Evolutionary conservation across 2,329 filamentous ascomycete species (phyloP), one percentile per base, ranked within the genome.

Genomic region (Cryphonectria nitschkei): DNA sequence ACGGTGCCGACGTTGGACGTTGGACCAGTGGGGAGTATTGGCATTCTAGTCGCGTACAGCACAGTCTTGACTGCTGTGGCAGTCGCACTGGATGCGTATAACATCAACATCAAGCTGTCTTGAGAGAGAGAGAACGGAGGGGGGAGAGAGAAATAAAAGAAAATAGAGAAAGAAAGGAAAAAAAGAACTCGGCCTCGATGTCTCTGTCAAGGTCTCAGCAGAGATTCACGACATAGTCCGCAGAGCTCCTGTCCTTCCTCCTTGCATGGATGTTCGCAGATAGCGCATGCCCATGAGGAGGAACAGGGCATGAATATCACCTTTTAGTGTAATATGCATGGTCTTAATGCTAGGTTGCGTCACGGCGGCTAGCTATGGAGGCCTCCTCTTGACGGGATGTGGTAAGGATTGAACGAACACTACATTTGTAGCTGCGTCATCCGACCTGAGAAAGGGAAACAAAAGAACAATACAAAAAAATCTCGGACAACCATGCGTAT

Each of bases 1-100:
- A 93, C 90, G 4, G 81, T 98, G 68, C 90, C 91, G 54, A 99
- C 96, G 2, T 81, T 98, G 74, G 87, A 95, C 78, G 89, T 92
- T 74, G 85, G 85, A 5, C 87, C 88, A 11, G 76, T 86, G 3
- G 80, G 83, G 69, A 89, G 94, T 0, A 93, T 97, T 89, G 90
- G 80, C 0, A 89, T 98, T 46, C 80, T 99, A 74, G 80, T 93
- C 32, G 88, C 80, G 6, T 98, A 98, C 80, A 90, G 91, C 66
- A 87, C 83, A 2, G 81, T 86, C 0, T 73, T 98, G 61, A 92
- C 93, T 0, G 87, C 81, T 0, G 78, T 93, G 65, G 95, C 94
- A 1, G 81, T 95, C 19, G 83, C 79, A 1, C 79, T 95, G 73
- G 92, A 95, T 79, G 76, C 80, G 67, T 89, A 85, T 75, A 81